Evolutionary conservation across 192 early-diverging fungal species (phyloP).

Genomic region (Umbelopsis ramanniana): DNA sequence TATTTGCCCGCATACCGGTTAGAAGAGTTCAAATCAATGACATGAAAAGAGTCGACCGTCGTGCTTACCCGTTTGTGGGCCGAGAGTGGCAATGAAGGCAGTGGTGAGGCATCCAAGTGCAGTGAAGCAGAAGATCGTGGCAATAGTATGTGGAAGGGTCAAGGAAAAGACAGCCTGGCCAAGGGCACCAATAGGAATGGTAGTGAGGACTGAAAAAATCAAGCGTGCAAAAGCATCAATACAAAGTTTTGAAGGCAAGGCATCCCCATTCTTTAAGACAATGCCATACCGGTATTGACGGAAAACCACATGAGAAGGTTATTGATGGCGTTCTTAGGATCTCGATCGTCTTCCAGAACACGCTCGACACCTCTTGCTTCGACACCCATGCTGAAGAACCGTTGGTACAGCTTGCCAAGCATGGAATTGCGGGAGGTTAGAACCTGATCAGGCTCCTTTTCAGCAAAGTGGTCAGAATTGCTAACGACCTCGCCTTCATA

Average conservation of each 20-base stretch:
- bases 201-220: slow-evolving; percentile 4
- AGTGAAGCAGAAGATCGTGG: slow-evolving; percentile 23
- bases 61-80: slow-evolving; percentile 11
- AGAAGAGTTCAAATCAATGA: neutral
- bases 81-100: slow-evolving; percentile 24
- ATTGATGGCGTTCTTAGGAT: slow-evolving; percentile 22
- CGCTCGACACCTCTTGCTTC: slow-evolving; percentile 28
- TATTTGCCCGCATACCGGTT: neutral
- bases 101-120: slow-evolving; percentile 24
- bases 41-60: neutral
- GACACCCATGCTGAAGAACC: slow-evolving; percentile 16
- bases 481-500: neutral
- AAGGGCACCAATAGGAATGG: slow-evolving; percentile 27
- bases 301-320: slow-evolving; percentile 31
- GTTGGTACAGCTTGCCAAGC: neutral
- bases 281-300: slow-evolving; percentile 15
- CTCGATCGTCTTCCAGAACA: slow-evolving; percentile 24
- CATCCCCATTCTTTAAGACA: neutral
- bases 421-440: neutral
- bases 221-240: too few relatives aligned
- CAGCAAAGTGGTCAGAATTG: neutral
- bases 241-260: too few relatives aligned
- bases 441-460: slow-evolving; percentile 1
- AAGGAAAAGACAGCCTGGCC: slow-evolving; percentile 2
- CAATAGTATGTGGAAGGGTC: slow-evolving; percentile 21